Conservation (phyloP, 345 rosid species). For the Gossypioides kirkii region DNA sequence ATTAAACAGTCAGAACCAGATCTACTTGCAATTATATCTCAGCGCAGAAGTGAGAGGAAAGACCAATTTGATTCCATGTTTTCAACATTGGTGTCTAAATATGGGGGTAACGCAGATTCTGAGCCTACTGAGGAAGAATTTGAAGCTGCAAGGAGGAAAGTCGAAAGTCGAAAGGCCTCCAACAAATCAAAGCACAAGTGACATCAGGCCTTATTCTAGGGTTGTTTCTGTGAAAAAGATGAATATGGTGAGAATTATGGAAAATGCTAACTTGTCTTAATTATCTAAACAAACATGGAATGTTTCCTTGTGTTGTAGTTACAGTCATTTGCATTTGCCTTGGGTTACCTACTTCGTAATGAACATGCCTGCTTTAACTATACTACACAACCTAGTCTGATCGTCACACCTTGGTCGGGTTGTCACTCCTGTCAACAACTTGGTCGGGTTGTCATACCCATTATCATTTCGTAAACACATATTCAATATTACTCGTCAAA, state of each 20-base stretch:
- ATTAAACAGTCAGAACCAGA: constrained; percentile 47
- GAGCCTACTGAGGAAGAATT: constrained; percentile 92
- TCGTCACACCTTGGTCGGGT: too few species aligned
- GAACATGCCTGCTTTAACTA: neutral
- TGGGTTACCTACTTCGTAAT: neutral
- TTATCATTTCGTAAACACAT: too few species aligned
- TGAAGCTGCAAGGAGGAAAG: constrained; percentile 72
- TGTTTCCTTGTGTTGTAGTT: neutral
- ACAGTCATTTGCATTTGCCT: neutral
- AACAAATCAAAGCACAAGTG: constrained; percentile 8
- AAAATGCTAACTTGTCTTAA: neutral
- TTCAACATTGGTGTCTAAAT: constrained; percentile 64
- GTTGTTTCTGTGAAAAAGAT: constrained; percentile 17
- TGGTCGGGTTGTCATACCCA: neutral
- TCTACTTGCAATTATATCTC: constrained; percentile 52
- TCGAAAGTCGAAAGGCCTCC: constrained; percentile 41
- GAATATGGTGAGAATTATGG: neutral
- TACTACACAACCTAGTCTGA: neutral
- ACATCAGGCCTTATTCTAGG: neutral
- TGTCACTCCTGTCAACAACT: too few species aligned
- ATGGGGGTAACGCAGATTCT: constrained; percentile 46
- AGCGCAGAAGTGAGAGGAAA: constrained; percentile 65
- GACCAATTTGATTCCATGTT: constrained; percentile 74
- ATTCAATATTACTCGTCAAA: too few species aligned
- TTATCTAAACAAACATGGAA: neutral